Conservation (phyloP, 352 stramenopile genomes). For the Blastocystis sp. region DNA sequence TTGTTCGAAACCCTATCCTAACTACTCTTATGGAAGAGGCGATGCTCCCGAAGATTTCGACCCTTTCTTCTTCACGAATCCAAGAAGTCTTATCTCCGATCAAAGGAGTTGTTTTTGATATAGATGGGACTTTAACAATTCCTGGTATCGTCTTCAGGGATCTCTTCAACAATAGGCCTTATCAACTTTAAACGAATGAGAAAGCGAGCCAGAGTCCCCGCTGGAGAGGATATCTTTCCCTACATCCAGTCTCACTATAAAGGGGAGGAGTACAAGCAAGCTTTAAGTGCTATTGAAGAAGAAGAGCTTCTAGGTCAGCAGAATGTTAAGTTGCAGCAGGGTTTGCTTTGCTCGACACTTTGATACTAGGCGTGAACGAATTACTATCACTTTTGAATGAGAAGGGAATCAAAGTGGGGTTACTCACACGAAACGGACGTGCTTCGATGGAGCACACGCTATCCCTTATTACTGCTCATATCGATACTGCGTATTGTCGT, state of each 20-base stretch:
- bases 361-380: neutral
- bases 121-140: slow-evolving; percentile 26
- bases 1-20: neutral
- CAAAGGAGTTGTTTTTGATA: slow-evolving; percentile 37
- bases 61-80: neutral
- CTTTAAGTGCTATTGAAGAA: slow-evolving; percentile 6
- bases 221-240: slow-evolving; percentile 28
- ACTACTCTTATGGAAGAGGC: neutral
- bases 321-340: neutral
- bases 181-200: slow-evolving; percentile 42
- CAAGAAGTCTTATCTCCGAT: neutral
- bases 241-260: slow-evolving; percentile 14
- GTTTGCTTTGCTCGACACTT: neutral
- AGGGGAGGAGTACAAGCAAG: slow-evolving; percentile 21
- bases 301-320: neutral
- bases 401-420: slow-evolving; percentile 3
- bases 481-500: slow-evolving; percentile 22
- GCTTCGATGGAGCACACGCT: neutral
- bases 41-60: slow-evolving; percentile 12
- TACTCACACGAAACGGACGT: slow-evolving; percentile 8
- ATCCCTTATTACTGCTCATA: neutral
- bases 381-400: slow-evolving; percentile 5
- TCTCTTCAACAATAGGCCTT: neutral
- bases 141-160: neutral
- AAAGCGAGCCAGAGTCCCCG: neutral